phyloP scores from a whole-genome alignment of 495 filamentous ascomycete genomes.

The Hyaloscypha hepaticicola region DNA sequence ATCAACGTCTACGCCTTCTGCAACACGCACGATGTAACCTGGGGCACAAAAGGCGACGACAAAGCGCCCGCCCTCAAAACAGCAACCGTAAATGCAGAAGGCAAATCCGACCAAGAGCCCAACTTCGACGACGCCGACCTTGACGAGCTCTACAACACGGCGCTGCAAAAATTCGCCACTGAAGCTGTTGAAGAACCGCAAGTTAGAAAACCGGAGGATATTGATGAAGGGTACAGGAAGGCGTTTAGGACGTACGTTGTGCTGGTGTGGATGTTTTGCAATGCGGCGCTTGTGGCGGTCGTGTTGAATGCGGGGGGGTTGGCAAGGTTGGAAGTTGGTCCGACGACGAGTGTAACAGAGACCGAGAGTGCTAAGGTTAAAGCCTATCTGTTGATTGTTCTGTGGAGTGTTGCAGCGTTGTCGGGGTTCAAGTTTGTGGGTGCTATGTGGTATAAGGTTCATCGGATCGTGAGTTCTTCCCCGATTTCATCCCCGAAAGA shows the following conservation, averaged over 20 bases:
- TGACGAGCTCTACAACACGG: constrained; percentile 87
- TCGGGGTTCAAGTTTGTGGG: constrained; percentile 88
- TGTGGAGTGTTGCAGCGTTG: constrained; percentile 88
- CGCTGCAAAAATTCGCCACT: constrained; percentile 66
- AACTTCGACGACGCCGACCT: constrained; percentile 75
- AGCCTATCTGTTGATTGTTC: constrained; percentile 85
- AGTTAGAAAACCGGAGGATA: constrained; percentile 58
- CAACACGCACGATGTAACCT: constrained; percentile 96
- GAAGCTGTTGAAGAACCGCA: constrained; percentile 47
- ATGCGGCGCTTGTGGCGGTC: constrained; percentile 51
- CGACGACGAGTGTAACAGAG: constrained; percentile 1
- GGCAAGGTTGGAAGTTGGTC: constrained; percentile 54
- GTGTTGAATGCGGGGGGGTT: constrained; percentile 85
- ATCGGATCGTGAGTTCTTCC: constrained; percentile 23
- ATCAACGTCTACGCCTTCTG: constrained; percentile 97
- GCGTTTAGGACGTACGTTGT: constrained; percentile 25
- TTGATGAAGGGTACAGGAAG: constrained; percentile 32
- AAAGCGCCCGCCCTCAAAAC: constrained; percentile 47
- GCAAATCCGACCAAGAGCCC: constrained; percentile 78
- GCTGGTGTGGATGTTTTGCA: constrained; percentile 28
- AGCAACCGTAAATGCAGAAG: constrained; percentile 73
- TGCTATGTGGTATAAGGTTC: constrained; percentile 66
- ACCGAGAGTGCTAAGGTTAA: constrained; percentile 46
- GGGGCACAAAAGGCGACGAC: constrained; percentile 94
- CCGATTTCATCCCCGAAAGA: not conserved